These are phyloP conservation scores for Ogataea pignaliae DNA, from an alignment of 805 yeast species.

Conservation along the genomic window DNA sequence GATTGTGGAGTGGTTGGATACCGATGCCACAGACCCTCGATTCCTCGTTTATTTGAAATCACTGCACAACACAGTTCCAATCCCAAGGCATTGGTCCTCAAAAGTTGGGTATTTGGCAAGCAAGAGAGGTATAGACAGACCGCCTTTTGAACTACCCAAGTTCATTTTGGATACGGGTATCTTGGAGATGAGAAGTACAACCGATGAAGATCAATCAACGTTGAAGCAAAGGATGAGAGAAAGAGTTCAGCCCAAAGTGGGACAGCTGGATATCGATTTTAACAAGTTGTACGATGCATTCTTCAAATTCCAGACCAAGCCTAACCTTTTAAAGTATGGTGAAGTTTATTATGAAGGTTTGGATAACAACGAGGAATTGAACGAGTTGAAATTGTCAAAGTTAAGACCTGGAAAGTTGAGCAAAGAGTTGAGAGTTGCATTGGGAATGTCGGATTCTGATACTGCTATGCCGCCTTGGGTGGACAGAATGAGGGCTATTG, in stretches of 20 bases:
- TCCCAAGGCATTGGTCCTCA: constrained; percentile 81
- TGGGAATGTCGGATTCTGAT: constrained; percentile 51
- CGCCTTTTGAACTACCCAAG: constrained; percentile 73
- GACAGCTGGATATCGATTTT: constrained; percentile 80
- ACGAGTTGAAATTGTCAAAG: constrained; percentile 31
- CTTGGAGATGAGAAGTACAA: constrained; percentile 72
- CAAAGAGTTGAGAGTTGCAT: constrained; percentile 55
- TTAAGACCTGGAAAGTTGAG: constrained; percentile 64
- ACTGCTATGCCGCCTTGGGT: constrained; percentile 76
- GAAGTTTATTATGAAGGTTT: constrained; percentile 75
- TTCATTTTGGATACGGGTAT: constrained; percentile 82
- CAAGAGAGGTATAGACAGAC: constrained; percentile 60
- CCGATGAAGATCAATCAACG: constrained; percentile 47
- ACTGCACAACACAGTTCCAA: constrained; percentile 61
- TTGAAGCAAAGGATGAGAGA: constrained; percentile 75
- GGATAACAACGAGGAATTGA: constrained; percentile 32
- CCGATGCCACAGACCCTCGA: constrained; percentile 76
- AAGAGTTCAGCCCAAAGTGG: constrained; percentile 85
- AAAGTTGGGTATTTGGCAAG: constrained; percentile 71
- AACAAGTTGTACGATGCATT: constrained; percentile 80
- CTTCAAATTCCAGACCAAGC: constrained; percentile 74
- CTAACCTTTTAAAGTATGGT: constrained; percentile 64
- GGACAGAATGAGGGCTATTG: constrained; percentile 57
- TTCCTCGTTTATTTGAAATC: constrained; percentile 62
- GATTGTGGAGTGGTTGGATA: constrained; percentile 81